Base-by-base conservation (phyloP, 148 eudicot species). In the Talinum fruticosum region DNA sequence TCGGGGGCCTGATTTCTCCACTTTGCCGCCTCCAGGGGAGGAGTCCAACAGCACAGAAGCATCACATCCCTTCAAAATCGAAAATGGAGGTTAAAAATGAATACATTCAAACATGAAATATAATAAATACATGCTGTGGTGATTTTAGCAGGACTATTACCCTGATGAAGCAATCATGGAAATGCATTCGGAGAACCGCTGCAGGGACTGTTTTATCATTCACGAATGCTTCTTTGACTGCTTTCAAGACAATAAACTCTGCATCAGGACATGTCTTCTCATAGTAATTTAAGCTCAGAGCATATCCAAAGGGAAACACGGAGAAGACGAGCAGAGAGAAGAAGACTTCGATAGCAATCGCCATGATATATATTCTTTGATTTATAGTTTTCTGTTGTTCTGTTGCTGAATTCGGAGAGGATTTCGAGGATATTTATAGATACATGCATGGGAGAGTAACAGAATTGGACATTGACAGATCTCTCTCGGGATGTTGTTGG, bases 141-240 rank as follows among this genome's bases (percentile, higher is more conserved):
- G 66, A 41, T 41, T 10, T 13, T 12, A 18, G 10, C 30, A 18
- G 66, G 68, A 16, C 4, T 14, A 14, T 32, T 88, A 91, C 98
- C 94, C 98, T 84, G 33, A 93, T 74, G 85, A 93, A 93, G 73
- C 98, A 93, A 73, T 93, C 98, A 66, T 93, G 98, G 87, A 93
- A 93, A 75, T 93, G 98, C 98, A 93, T 82, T 41, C 97, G 86
- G 57, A 93, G 94, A 49, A 93, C 76, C 28, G 93, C 90, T 2
- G 98, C 98, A 12, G 98, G 90, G 74, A 87, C 93, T 1, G 89
- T 91, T 24, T 86, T 84, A 79, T 93, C 94, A 14, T 71, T 83
- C 2, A 37, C 30, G 73, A 77, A 77, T 8, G 89, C 91, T 10
- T 82, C 83, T 51, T 75, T 85, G 29, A 91, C 86, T 0, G 81